Conservation (phyloP, 2,329 filamentous ascomycete genomes). For the Calonectria naviculata region DNA sequence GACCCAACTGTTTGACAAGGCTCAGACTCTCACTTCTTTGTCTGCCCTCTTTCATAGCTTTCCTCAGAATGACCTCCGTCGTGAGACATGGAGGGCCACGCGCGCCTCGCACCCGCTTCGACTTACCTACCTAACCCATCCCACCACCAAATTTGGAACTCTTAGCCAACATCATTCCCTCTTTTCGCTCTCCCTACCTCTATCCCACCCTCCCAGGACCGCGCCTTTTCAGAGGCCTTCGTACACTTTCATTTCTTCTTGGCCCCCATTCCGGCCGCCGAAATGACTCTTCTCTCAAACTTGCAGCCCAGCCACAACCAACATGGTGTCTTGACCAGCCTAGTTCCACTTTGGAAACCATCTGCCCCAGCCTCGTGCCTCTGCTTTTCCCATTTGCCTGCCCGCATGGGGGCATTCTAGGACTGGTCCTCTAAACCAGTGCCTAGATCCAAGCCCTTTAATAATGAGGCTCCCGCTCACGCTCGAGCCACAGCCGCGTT, state of each 20-base stretch:
- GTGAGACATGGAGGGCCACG: conserved; percentile 31
- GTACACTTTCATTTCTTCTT: conserved; percentile 12
- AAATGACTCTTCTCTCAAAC: conserved; percentile 7
- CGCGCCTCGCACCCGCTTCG: conserved; percentile 15
- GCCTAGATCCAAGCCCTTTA: conserved; percentile 13
- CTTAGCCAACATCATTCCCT: conserved; percentile 3
- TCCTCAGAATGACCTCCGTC: conserved; percentile 20
- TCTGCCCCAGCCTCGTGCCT: conserved; percentile 26
- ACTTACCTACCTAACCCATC: conserved; percentile 12
- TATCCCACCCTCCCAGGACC: conserved; percentile 4
- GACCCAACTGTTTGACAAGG: background rate
- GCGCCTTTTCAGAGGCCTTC: background rate
- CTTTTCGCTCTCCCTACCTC: background rate
- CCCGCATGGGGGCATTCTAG: conserved; percentile 5
- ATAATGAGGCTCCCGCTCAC: conserved; percentile 13
- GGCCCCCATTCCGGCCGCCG: conserved; percentile 8
- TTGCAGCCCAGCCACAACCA: conserved; percentile 18
- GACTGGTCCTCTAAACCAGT: background rate
- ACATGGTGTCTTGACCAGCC: conserved; percentile 6
- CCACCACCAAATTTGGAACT: conserved; percentile 8
- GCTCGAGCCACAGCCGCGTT: conserved; percentile 8
- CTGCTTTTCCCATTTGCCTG: conserved; percentile 8
- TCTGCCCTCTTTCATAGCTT: background rate
- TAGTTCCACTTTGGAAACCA: conserved; percentile 15
- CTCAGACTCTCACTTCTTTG: conserved; percentile 2